phyloP scores from a whole-genome alignment of 345 rosid genomes.

The Nephelium lappaceum region DNA sequence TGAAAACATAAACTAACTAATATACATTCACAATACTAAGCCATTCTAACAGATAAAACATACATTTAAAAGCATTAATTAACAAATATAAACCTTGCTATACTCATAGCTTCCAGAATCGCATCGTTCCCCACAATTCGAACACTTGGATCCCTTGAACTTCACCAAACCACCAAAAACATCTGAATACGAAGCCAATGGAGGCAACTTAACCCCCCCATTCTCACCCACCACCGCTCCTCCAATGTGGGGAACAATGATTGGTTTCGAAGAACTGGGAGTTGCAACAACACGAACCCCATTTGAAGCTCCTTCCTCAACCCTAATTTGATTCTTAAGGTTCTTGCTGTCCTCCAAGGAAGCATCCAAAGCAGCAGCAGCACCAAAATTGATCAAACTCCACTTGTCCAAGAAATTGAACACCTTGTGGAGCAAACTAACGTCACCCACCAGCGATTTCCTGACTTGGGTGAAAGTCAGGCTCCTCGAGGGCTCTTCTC shows the following conservation, averaged over 20 bases:
- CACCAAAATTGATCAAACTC: slow-evolving; percentile 79
- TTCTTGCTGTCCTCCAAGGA: slow-evolving; percentile 24
- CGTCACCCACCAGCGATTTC: slow-evolving; percentile 82
- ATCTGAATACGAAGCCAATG: slow-evolving; percentile 75
- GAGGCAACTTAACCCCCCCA: slow-evolving; percentile 51
- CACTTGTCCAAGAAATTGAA: slow-evolving; percentile 67
- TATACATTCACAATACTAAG: background rate
- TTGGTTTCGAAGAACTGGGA: slow-evolving; percentile 70
- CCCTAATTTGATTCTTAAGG: slow-evolving; percentile 31
- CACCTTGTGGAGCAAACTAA: slow-evolving; percentile 71
- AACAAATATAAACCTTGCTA: slow-evolving; percentile 45
- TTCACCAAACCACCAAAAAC: slow-evolving; percentile 54
- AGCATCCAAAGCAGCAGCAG: background rate
- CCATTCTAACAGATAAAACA: background rate
- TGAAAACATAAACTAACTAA: background rate
- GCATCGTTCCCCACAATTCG: slow-evolving; percentile 54
- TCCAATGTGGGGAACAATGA: slow-evolving; percentile 36
- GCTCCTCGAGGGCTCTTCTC: slow-evolving; percentile 71
- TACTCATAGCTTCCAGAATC: slow-evolving; percentile 55
- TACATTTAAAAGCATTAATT: background rate
- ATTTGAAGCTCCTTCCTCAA: slow-evolving; percentile 70
- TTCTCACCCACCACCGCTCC: slow-evolving; percentile 27
- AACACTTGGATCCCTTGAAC: slow-evolving; percentile 41
- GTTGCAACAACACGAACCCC: slow-evolving; percentile 77
- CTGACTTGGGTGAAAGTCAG: slow-evolving; percentile 84